These are phyloP conservation scores for Boletellus dicymbophilus DNA, from an alignment of 1,284 basidiomycete species.

Conservation along the genomic window DNA sequence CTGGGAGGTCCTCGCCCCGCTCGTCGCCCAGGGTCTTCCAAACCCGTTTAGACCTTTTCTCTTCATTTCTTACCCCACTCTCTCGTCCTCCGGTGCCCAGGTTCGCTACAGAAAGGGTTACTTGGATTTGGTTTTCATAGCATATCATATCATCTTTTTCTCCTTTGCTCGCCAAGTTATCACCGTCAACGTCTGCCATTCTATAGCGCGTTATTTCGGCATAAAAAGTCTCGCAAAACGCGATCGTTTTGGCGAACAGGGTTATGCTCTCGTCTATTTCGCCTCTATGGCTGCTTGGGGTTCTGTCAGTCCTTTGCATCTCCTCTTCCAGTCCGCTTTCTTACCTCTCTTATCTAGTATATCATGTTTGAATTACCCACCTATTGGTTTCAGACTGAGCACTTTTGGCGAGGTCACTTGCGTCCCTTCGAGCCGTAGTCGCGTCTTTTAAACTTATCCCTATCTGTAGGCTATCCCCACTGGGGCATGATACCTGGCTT, in stretches of 20 bases:
- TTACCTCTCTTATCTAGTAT: constrained; percentile 42
- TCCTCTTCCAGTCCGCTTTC: background rate
- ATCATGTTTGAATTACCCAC: constrained; percentile 89
- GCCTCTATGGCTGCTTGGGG: constrained; percentile 73
- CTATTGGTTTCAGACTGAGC: constrained; percentile 86
- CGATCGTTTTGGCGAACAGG: constrained; percentile 88
- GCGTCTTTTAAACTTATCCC: background rate
- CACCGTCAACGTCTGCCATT: constrained; percentile 69
- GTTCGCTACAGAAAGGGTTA: constrained; percentile 78
- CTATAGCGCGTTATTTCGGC: constrained; percentile 72
- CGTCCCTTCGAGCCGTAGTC: background rate
- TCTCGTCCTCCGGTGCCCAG: constrained; percentile 53
- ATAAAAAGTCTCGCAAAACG: constrained; percentile 71
- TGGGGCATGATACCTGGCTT: constrained; percentile 86
- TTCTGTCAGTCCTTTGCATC: constrained; percentile 53
- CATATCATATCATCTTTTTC: constrained; percentile 90
- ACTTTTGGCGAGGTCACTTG: constrained; percentile 77
- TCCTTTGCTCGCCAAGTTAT: constrained; percentile 87
- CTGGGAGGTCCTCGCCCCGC: constrained; percentile 62
- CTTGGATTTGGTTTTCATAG: constrained; percentile 81
- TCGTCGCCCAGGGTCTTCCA: constrained; percentile 46
- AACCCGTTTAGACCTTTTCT: constrained; percentile 84
- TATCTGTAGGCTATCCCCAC: constrained; percentile 74
- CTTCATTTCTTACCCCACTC: constrained; percentile 72
- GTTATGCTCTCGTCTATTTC: constrained; percentile 86